Base-by-base conservation (phyloP, 106 monocot genomes). In the Platanthera zijinensis region DNA sequence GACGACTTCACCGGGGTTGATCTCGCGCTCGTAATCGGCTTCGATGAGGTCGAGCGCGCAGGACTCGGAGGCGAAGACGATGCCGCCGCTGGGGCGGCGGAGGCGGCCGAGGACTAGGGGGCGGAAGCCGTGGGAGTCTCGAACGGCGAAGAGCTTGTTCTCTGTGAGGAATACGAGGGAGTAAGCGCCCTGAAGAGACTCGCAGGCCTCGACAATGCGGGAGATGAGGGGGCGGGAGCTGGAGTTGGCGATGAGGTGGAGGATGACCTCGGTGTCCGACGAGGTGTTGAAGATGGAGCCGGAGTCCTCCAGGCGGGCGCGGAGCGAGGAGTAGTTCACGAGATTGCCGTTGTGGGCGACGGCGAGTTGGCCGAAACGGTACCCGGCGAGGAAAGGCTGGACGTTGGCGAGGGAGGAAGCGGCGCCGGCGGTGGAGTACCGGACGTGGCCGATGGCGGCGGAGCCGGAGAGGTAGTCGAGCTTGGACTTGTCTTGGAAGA, bases 301-400 rank as follows among this genome's bases (percentile, higher is more conserved):
- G 2, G 72, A 51, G 3, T 85, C 83, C 54, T 91, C 90, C 14
- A 91, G 78, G 6, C 30, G 21, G 71, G 81, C 72, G 8, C 87
- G 81, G 70, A 91, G 87, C 4, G 71, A 39, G 18, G 67, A 62
- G 77, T 97, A 93, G 80, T 97, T 97, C 11, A 97, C 90, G 48
- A 97, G 85, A 77, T 97, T 97, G 17, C 93, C 96, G 81, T 97
- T 97, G 83, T 97, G 66, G 89, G 97, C 88, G 66, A 90, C 74
- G 54, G 87, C 87, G 45, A 90, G 83, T 5, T 80, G 80, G 52
- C 90, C 87, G 72, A 90, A 90, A 28, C 85, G 80, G 81, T 90
- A 90, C 11, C 86, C 84, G 8, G 90, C 87, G 51, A 83, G 74
- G 74, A 90, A 83, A 28, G 97, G 97, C 86, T 97, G 93, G 39